A percentile compares a stretch with the other conserved stretches of the same genome.
These are phyloP conservation scores for Aspergillus ustus DNA, from an alignment of 2,329 filamentous ascomycete species.

Conservation along the genomic window DNA sequence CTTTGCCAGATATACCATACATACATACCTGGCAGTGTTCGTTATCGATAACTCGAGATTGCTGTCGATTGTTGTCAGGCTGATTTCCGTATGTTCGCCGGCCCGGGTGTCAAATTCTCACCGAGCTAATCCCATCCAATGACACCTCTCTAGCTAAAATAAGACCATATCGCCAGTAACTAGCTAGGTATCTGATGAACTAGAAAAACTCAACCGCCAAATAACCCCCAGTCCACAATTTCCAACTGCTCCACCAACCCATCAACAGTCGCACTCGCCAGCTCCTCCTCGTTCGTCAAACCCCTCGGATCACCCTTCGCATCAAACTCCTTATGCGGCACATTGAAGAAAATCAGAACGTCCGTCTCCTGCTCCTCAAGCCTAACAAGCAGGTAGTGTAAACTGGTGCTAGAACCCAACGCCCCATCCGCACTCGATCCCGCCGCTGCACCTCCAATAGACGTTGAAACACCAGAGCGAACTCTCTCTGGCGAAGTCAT, in stretches of 20 bases:
- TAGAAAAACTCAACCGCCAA: conserved; percentile 48
- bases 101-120: background rate
- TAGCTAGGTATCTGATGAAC: background rate
- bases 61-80: background rate
- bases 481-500: conserved; percentile 27
- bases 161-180: background rate
- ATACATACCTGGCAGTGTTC: background rate
- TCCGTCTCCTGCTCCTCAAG: conserved; percentile 78
- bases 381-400: conserved; percentile 77
- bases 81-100: background rate
- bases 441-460: conserved; percentile 24
- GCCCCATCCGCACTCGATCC: conserved; percentile 27
- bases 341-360: conserved; percentile 83
- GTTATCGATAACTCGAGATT: no score
- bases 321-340: conserved; percentile 78
- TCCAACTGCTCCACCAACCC: conserved; percentile 73
- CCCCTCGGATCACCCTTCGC: conserved; percentile 71
- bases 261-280: conserved; percentile 38
- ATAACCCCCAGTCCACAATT: conserved; percentile 80
- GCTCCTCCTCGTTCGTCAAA: conserved; percentile 67
- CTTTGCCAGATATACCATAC: background rate
- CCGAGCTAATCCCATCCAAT: background rate
- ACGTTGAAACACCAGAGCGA: conserved; percentile 15
- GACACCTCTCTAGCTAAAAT: background rate
- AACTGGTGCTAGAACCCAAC: conserved; percentile 58